Percentiles rank a stretch among this genome's conserved stretches.
Evolutionary conservation across 2,329 filamentous ascomycete species (phyloP).

Genomic region (Anthostomella pinea): DNA sequence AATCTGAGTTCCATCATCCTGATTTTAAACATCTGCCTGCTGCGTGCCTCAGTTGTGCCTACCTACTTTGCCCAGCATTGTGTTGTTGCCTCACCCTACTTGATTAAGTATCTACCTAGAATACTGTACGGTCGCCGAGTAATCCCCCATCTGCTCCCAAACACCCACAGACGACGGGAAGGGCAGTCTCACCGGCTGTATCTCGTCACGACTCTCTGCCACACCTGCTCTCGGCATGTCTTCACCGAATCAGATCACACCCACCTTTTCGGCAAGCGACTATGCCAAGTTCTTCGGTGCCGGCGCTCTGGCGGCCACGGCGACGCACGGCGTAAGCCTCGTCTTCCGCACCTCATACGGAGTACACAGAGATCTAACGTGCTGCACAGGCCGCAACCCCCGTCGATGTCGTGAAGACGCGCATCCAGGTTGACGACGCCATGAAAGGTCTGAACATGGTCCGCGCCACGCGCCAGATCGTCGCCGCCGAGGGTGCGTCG

Average conservation of each 20-base stretch:
- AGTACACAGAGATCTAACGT: neutral
- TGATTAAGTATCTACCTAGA: conserved; percentile 1
- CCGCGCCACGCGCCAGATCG: conserved; percentile 73
- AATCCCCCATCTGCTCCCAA: conserved; percentile 10
- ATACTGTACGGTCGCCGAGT: conserved; percentile 18
- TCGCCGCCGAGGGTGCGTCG: conserved; percentile 73
- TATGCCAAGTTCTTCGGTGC: conserved; percentile 54
- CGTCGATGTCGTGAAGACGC: conserved; percentile 77
- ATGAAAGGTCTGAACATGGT: conserved; percentile 84
- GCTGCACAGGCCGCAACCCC: conserved; percentile 47
- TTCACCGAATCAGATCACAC: conserved; percentile 24
- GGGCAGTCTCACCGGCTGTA: neutral
- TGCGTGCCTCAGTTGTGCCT: conserved; percentile 1
- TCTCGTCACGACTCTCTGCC: neutral
- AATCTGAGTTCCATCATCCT: too few species aligned
- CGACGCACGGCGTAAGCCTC: conserved; percentile 47
- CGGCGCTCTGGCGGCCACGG: conserved; percentile 50
- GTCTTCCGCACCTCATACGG: neutral
- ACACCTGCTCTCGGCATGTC: conserved; percentile 14
- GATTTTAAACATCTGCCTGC: too few species aligned
- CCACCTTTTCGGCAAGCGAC: conserved; percentile 40
- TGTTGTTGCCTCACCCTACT: conserved; percentile 7
- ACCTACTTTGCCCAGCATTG: neutral
- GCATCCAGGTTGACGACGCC: conserved; percentile 83
- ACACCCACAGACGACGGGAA: neutral